Evolutionary conservation across 1,139 yeast species (phyloP), one percentile per base, ranked within the genome.

Genomic region (Suhomyces taliae): DNA sequence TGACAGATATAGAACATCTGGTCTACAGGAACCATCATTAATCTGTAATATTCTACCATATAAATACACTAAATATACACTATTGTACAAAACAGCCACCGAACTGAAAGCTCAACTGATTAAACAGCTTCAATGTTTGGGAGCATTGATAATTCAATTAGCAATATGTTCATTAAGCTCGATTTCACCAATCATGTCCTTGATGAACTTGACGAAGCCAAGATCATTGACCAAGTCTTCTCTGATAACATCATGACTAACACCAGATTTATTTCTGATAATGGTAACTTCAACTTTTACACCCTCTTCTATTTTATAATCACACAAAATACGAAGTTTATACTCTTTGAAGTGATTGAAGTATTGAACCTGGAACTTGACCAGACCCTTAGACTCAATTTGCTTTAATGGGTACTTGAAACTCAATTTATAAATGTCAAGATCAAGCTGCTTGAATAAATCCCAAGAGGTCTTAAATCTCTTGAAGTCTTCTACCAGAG

Each of bases 391-490:
- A 1, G 44, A 26, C n/a, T 52, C 54, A 14, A 47, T 29, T 31
- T 57, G 40, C 7, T 50, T 39, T 6, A 65, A 47, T 1, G 76
- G 76, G 47, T 53, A 67, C 43, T 61, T 65, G 32, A 68, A 52
- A 4, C 69, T 61, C 5, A 69, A 52, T 39, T 58, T 60, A 56
- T 60, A 63, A 6, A 72, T 50, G 33, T 65, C 70, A 5, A 44
- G 27, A 51, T 72, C 76, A 6, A 72, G 44, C 15, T 47, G 43
- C 32, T 52, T 53, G 15, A 67, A 53, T 19, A 45, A 46, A 2
- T 43, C 40, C 67, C 73, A 71, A 19, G 50, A 39, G 2, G 43
- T 46, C 14, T 49, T 48, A 46, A 69, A 60, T 8, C 44, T 43
- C 8, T 45, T 45, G 38, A 65, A 58, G 12, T 50, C 47, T 34